A percentile compares a stretch with the other conserved stretches of the same genome.
Evolutionary conservation across 2,329 filamentous ascomycete genomes (phyloP).

Genomic region (Hawksworthiomyces lignivorus): DNA sequence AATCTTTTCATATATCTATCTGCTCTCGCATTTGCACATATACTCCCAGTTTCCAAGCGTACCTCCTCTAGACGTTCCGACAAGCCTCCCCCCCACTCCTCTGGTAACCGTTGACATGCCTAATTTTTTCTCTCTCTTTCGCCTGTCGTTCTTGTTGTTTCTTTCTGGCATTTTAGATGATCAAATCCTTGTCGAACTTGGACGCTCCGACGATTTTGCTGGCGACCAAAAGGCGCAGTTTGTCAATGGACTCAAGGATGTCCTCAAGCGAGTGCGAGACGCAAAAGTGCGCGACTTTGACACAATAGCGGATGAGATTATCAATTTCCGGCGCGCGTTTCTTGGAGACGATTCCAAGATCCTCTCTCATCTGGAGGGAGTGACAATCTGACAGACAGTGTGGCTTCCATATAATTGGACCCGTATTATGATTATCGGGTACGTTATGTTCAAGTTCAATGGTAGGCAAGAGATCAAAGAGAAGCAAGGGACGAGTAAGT

Average conservation of each 20-base stretch:
- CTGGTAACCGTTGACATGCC: conserved; percentile 39
- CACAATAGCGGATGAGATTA: conserved; percentile 58
- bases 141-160: conserved; percentile 16
- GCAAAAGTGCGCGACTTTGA: conserved; percentile 58
- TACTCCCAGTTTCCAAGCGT: no score
- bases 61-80: no score
- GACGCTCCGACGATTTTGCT: conserved; percentile 56
- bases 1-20: background rate
- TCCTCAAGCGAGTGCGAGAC: conserved; percentile 53
- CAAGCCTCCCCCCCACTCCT: conserved; percentile 21
- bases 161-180: conserved; percentile 48
- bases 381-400: conserved; percentile 6
- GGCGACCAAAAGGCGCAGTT: conserved; percentile 55
- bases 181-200: conserved; percentile 64
- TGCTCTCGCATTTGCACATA: conserved; percentile 10
- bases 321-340: conserved; percentile 58
- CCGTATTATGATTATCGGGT: no score
- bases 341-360: conserved; percentile 57
- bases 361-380: conserved; percentile 35
- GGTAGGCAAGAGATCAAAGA: no score
- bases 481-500: no score
- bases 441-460: no score
- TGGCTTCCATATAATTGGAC: no score
- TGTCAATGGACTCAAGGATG: conserved; percentile 52
- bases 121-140: conserved; percentile 18